A percentile compares a stretch with the other conserved stretches of the same genome.
These are phyloP conservation scores for Wallacemonas rigidus DNA, from an alignment of 208 protist genomes.

Conservation along the genomic window DNA sequence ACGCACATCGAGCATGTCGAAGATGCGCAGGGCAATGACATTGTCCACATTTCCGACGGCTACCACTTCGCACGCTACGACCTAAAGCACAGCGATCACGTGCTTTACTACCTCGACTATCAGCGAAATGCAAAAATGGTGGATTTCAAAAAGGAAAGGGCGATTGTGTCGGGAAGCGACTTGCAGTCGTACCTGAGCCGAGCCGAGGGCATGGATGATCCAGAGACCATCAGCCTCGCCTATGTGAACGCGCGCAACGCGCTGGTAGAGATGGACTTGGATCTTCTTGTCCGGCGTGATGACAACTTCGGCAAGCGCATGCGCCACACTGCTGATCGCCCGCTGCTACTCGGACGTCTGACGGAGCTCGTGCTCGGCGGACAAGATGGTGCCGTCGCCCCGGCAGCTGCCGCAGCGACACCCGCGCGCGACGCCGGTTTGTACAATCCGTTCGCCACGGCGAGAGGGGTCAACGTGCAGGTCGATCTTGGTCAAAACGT, in stretches of 20 bases:
- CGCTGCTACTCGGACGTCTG: slow-evolving; percentile 47
- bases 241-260: slow-evolving; percentile 30
- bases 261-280: slow-evolving; percentile 56
- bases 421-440: background rate
- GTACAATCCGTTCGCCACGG: background rate
- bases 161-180: slow-evolving; percentile 24
- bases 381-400: too few relatives aligned
- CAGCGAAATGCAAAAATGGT: slow-evolving; percentile 32
- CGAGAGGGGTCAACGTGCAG: background rate
- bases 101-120: slow-evolving; percentile 63
- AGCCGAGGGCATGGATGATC: slow-evolving; percentile 25
- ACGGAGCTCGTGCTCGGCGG: slow-evolving; percentile 16
- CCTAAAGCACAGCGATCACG: slow-evolving; percentile 13
- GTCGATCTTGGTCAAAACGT: background rate
- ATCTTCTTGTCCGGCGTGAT: slow-evolving; percentile 54
- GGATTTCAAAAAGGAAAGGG: slow-evolving; percentile 35
- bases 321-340: slow-evolving; percentile 48
- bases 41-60: slow-evolving; percentile 5
- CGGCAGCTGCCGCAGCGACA: background rate
- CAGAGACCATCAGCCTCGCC: slow-evolving; percentile 28
- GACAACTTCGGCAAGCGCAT: slow-evolving; percentile 41
- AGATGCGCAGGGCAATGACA: background rate
- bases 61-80: background rate
- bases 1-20: background rate
- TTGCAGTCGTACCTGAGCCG: slow-evolving; percentile 27